Evolutionary conservation across 2,329 filamentous ascomycete genomes (phyloP), one percentile per base, ranked within the genome.

Genomic region (Pseudocercospora fuligena): DNA sequence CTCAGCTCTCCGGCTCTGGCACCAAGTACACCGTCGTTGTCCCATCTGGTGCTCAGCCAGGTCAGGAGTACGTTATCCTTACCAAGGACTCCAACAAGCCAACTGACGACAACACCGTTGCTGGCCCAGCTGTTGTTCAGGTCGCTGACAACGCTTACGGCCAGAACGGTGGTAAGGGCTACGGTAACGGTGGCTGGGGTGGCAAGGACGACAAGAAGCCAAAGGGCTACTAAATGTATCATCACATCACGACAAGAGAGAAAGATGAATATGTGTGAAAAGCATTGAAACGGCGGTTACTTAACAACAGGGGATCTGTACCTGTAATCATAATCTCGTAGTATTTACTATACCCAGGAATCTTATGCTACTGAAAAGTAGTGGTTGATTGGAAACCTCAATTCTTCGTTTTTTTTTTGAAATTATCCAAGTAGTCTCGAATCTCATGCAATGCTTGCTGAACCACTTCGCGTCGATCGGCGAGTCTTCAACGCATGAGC

Each of bases 21-120:
- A 54, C 29, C 14, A 46, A 23, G 36, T 72, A 73, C 65, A 65
- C 65, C 33, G 67, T 69, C 19, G 69, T 66, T 25, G 63, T 72
- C 11, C 66, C 69, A 40, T 27, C 56, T 11, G 66, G 61, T n/a
- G 70, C 68, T 25, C 73, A 72, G 47, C 11, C 65, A 12, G 74
- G 74, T 21, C 73, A 76, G 67, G 64, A 49, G 3, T 76, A 73
- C 68, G 67, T 73, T 25, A 71, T 76, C 61, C 65, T 76, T 21
- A 73, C 71, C 65, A 70, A 65, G 23, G 63, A 61, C 54, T 56
- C 29, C 25, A 64, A 63, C 19, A 47, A 23, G 11, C 69, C 73
- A 14, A 71, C 71, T 47, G 74, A 76, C 40, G 72, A 73, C 59
- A 73, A 72, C 68, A 75, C 68, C 43, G 64, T 74, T n/a, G 74